Conservation (phyloP, 768 basidiomycete species). For the Boletus sp. region DNA sequence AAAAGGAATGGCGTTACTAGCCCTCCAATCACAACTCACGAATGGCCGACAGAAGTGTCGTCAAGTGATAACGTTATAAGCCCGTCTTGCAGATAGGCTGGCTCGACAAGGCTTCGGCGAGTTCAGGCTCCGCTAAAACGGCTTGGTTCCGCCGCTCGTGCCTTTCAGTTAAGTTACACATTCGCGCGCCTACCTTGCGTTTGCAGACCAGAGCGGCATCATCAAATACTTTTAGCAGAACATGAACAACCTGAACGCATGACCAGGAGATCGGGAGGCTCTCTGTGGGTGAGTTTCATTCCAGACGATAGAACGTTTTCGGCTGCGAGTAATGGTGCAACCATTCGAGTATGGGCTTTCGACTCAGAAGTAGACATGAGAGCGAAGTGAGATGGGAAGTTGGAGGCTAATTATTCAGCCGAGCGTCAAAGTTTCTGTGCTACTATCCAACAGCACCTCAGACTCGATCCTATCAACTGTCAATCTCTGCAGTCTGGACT, state of each 20-base stretch:
- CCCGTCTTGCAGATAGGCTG: too few relatives aligned
- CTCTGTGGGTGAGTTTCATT: conserved; percentile 86
- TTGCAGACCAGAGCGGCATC: conserved; percentile 88
- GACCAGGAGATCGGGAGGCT: conserved; percentile 92
- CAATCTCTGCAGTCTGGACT: background rate
- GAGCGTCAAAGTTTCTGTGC: background rate
- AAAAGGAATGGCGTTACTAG: too few relatives aligned
- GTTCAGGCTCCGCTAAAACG: conserved; percentile 95
- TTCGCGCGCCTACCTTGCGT: conserved; percentile 89
- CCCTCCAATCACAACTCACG: too few relatives aligned
- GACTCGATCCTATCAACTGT: background rate
- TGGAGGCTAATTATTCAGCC: too few relatives aligned
- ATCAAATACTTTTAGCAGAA: conserved; percentile 99
- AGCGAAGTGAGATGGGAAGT: conserved; percentile 40
- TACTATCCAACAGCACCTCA: background rate
- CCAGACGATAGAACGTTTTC: conserved; percentile 91
- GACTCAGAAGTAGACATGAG: conserved; percentile 89
- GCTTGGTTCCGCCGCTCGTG: conserved; percentile 86
- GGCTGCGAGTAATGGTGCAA: conserved; percentile 94
- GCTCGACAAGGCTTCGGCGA: conserved; percentile 58
- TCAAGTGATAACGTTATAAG: too few relatives aligned
- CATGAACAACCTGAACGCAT: conserved; percentile 97
- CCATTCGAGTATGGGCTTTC: conserved; percentile 93
- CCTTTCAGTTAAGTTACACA: conserved; percentile 79
- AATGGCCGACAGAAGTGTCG: too few relatives aligned